Base-by-base conservation (phyloP, 2,329 filamentous ascomycete species). In the Epichloe baconii region DNA sequence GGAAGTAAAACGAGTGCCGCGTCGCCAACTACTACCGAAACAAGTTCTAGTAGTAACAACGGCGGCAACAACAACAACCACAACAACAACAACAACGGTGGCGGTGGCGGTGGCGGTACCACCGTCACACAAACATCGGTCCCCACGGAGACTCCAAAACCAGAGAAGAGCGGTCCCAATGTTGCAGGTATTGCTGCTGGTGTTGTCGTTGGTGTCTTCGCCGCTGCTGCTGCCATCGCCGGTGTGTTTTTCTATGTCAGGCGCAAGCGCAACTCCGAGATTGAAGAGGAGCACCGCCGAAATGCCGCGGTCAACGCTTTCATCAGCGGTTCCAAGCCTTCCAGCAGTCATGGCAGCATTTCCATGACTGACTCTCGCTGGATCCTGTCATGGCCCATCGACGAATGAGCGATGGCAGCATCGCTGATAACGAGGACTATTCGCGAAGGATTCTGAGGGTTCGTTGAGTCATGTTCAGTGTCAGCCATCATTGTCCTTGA, bases 371-470 rank as follows among this genome's bases (percentile, higher is more conserved):
- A 97, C 64, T 83, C 86, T 42, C 82, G 91, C 51, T 96, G 52
- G 91, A 97, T 58, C 88, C 89, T 7, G 83, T 89, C 57, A 83
- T 94, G 77, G 83, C 85, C 53, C 80, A 89, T 59, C 78, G 88
- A 64, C 81, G 90, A 68, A 79, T 91, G 72, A 96, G 91, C 70
- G 88, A 93, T 62, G 91, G 91, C 59, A 96, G 90, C 68, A 96
- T 97, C 67, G 91, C 90, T 49, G 91, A 97, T 67, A 94, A 96
- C 70, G 83, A 95, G 70, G 91, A 97, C 68, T 97, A 95, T 72
- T 96, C 91, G 56, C 82, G 91, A 71, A 86, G 87, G 71, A 96
- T 97, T 69, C 79, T 97, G 64, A 87, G 94, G 82, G 91, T 95
- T 78, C 58, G 79, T 72, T 52, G n/a, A 34, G 17, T 5, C 1